Evolutionary conservation across 2,329 filamentous ascomycete species (phyloP), one percentile per base, ranked within the genome.

Genomic region (Neonectria sp.): DNA sequence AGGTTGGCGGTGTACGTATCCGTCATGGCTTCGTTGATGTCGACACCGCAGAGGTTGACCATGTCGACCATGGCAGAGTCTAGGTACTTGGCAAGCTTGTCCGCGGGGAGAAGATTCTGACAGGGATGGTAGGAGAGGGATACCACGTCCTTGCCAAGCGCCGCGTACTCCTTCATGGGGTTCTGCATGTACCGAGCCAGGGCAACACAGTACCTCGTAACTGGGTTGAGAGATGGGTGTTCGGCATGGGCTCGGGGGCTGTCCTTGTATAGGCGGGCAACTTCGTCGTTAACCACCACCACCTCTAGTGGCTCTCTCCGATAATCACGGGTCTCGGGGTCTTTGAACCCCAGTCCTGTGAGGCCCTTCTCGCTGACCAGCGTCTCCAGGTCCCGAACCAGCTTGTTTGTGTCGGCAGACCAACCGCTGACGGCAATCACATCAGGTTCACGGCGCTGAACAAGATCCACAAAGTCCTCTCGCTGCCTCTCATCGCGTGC

Each of bases 11-110:
- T 92, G 76, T 96, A 94, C 1, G 90, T 79, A 79, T 98, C 94
- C 48, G 86, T 87, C 63, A 97, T 91, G 15, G 95, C 95, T 72
- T 98, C 95, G 75, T 98, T 97, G 77, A 99, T 92, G 75, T 98
- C 94, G 43, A 99, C 94, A 77, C 96, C 96, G 52, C 95, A 95
- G 49, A 99, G 90, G 79, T 99, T 99, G 73, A 99, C 96, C 88
- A 97, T 97, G 79, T 99, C 96, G 12, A 99, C 95, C 90, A 99
- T 93, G 51, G 95, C 94, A n/a, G 93, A 97, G 76, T 99, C 96
- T 17, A 99, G 87, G 67, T 94, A 90, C 79, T 93, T 95, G 69
- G 92, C 84, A 45, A 99, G 86, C 83, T 97, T 95, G 43, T 98
- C 95, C 68, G 95, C 90, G 0, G 95, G 92, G 15, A 99, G 87